phyloP scores from a whole-genome alignment of 495 filamentous ascomycete genomes.

The Podospora bellae-mahoneyi region DNA sequence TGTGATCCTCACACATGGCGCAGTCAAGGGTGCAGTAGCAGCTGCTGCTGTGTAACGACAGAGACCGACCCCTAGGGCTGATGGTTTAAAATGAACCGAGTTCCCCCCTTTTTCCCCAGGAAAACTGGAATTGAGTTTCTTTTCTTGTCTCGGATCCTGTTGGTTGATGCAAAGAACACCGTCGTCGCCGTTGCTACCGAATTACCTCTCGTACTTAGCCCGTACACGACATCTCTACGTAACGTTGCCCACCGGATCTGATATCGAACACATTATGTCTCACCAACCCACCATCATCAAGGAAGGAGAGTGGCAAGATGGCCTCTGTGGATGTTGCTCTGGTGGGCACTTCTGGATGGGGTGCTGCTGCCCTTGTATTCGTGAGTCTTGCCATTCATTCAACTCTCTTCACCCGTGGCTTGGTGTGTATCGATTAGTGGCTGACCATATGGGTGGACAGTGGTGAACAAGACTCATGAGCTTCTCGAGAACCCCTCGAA shows the following conservation, averaged over 20 bases:
- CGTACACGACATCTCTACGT: neutral
- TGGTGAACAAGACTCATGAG: constrained; percentile 44
- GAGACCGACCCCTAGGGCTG: neutral
- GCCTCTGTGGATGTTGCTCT: constrained; percentile 38
- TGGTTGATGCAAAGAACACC: neutral
- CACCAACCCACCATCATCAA: constrained; percentile 5
- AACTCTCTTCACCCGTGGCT: neutral
- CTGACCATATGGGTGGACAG: neutral
- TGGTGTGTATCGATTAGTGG: neutral
- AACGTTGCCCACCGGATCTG: neutral
- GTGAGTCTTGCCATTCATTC: constrained; percentile 22
- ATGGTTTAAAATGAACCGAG: neutral
- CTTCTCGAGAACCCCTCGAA: constrained; percentile 12
- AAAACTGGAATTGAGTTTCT: neutral
- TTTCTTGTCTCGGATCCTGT: neutral
- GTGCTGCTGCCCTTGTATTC: constrained; percentile 52
- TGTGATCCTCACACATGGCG: neutral
- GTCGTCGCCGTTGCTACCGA: neutral
- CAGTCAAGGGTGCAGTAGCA: neutral
- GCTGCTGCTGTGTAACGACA: neutral
- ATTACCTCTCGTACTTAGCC: neutral
- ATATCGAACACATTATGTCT: neutral
- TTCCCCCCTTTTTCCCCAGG: neutral
- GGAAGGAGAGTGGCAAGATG: constrained; percentile 32
- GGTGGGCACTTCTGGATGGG: constrained; percentile 39